These are phyloP conservation scores for Mycena polygramma DNA, from an alignment of 768 basidiomycete species.

Conservation along the genomic window DNA sequence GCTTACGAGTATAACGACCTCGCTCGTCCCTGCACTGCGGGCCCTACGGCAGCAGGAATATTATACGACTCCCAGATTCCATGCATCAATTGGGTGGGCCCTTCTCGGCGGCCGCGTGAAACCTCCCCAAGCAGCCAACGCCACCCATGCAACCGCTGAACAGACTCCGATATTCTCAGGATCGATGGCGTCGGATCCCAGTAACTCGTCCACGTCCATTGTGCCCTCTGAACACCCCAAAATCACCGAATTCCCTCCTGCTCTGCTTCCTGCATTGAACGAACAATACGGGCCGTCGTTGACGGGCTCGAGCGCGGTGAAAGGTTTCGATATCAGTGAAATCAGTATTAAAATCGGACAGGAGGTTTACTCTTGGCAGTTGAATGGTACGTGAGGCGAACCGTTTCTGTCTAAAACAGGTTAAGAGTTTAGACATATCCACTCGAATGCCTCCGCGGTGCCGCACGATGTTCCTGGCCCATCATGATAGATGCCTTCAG, in stretches of 20 bases:
- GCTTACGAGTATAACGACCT: constrained; percentile 69
- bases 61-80: constrained; percentile 86
- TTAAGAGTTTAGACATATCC: background rate
- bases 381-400: constrained; percentile 28
- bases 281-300: constrained; percentile 57
- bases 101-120: constrained; percentile 59
- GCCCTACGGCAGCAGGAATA: constrained; percentile 81
- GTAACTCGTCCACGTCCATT: constrained; percentile 32
- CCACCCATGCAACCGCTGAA: constrained; percentile 10
- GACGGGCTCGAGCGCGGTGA: constrained; percentile 52
- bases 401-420: constrained; percentile 36
- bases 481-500: constrained; percentile 11
- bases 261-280: constrained; percentile 65
- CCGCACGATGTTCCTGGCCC: background rate
- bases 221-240: constrained; percentile 43
- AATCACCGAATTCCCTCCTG: constrained; percentile 65
- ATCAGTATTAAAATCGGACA: constrained; percentile 81
- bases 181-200: constrained; percentile 29
- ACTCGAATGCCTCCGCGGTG: background rate
- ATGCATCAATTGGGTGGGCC: constrained; percentile 92
- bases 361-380: constrained; percentile 65
- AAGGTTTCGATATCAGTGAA: constrained; percentile 64
- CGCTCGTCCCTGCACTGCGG: constrained; percentile 69
- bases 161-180: constrained; percentile 14
- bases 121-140: background rate